Evolutionary conservation across 1,284 basidiomycete species (phyloP), one percentile per base, ranked within the genome.

Genomic region (Fereydounia khargensis): DNA sequence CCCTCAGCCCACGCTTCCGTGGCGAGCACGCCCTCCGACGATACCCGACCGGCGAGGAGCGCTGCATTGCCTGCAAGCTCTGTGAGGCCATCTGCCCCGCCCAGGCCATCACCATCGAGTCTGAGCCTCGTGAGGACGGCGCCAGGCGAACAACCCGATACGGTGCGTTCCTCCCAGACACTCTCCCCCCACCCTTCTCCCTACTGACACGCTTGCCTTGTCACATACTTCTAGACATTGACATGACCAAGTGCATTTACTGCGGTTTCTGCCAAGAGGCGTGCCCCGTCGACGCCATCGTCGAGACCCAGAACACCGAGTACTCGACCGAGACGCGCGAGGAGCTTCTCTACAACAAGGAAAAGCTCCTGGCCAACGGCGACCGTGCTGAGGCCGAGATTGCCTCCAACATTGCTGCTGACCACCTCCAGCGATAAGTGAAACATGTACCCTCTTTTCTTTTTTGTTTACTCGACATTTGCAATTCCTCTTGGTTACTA

Each of bases 71-170:
- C 30, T 99, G 95, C 81, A 98, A 98, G 79, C 85, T 99, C 20
- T 99, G 95, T 76, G 95, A 99, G 78, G 94, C 95, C 35, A 98
- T 99, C 70, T 99, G 94, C 79, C 94, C 95, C 33, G 95, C 95
- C 20, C 95, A 97, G 78, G 95, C 95, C 16, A 99, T 99, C 77
- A 98, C 95, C 21, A 99, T 99, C 73, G 95, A 99, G 80, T 91
- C 89, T 59, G 95, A 99, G 79, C 86, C 92, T 42, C 86, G 95
- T 64, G 81, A 86, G 77, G 95, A 99, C 76, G 95, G 95, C 44
- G 94, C 91, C 47, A 84, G 95, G 74, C 84, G 91, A 79, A 99
- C 95, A 46, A 98, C 95, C 30, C 89, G 90, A 83, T 98, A 99
- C 77, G 91, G 90, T 74, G 50, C 49, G 76, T 74, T 20, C 18